phyloP scores from a whole-genome alignment of 108 stramenopile genomes.

The Licmophora abbreviata region DNA sequence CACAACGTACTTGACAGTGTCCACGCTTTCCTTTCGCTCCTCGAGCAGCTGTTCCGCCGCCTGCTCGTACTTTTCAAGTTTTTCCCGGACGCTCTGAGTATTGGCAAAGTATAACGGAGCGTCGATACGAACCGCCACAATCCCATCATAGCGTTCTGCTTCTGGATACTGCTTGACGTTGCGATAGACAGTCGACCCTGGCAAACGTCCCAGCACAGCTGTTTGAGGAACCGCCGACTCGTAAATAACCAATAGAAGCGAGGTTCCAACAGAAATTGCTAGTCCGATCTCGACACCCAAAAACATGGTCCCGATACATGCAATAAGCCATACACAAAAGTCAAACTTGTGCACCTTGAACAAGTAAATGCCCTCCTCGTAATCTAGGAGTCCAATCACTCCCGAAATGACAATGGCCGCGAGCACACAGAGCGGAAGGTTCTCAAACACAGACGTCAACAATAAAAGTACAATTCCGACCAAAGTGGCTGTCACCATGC shows the following conservation, averaged over 20 bases:
- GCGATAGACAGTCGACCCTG: conserved; percentile 44
- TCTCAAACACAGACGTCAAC: conserved; percentile 73
- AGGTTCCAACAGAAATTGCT: conserved; percentile 44
- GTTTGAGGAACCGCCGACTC: conserved; percentile 57
- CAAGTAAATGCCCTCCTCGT: conserved; percentile 41
- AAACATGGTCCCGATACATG: conserved; percentile 46
- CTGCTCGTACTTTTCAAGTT: conserved; percentile 20
- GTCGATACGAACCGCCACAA: conserved; percentile 50
- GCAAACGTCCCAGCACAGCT: conserved; percentile 51
- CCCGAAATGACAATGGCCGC: conserved; percentile 67
- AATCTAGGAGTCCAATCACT: conserved; percentile 55
- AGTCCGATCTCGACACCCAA: conserved; percentile 66
- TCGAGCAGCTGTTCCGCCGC: conserved; percentile 11
- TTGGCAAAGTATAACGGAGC: conserved; percentile 70
- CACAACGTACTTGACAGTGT: conserved; percentile 21
- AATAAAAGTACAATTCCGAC: conserved; percentile 56
- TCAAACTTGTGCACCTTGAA: conserved; percentile 61
- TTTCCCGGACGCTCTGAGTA: conserved; percentile 30
- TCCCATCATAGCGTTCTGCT: conserved; percentile 40
- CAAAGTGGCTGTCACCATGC: conserved; percentile 52
- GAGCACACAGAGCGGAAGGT: conserved; percentile 41
- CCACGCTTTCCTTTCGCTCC: conserved; percentile 1
- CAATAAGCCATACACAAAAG: conserved; percentile 50
- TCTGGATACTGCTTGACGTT: conserved; percentile 52
- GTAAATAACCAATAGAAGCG: conserved; percentile 48